phyloP scores from a whole-genome alignment of 2,329 filamentous ascomycete genomes.

The Aspergillus proliferans region DNA sequence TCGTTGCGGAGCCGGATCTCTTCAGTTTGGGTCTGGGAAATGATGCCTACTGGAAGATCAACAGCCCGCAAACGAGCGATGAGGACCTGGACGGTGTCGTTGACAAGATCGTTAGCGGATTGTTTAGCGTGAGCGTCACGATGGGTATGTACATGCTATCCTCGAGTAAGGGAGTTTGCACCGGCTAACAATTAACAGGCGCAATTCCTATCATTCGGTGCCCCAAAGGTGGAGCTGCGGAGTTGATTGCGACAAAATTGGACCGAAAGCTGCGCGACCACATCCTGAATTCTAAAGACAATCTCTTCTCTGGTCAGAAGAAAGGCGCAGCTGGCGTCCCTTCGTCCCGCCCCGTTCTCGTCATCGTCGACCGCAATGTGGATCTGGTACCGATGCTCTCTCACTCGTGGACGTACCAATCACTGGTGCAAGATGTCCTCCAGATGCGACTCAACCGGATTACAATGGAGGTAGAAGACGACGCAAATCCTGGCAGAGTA shows the following conservation, averaged over 20 bases:
- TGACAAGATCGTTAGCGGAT: slow-evolving; percentile 84
- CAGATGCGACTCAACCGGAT: slow-evolving; percentile 87
- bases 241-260: slow-evolving; percentile 88
- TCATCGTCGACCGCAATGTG: slow-evolving; percentile 91
- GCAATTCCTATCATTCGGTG: slow-evolving; percentile 93
- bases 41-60: slow-evolving; percentile 92
- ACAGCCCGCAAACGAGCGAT: slow-evolving; percentile 85
- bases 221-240: slow-evolving; percentile 84
- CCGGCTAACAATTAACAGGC: slow-evolving; percentile 42
- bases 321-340: slow-evolving; percentile 59
- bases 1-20: slow-evolving; percentile 89
- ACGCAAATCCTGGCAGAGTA: slow-evolving; percentile 65
- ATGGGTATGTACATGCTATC: slow-evolving; percentile 61
- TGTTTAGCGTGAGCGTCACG: slow-evolving; percentile 98
- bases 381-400: slow-evolving; percentile 98
- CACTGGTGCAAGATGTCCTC: slow-evolving; percentile 71
- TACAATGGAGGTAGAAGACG: slow-evolving; percentile 79
- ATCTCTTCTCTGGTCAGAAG: slow-evolving; percentile 70
- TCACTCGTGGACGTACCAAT: slow-evolving; percentile 89
- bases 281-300: slow-evolving; percentile 95
- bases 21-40: slow-evolving; percentile 93
- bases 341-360: slow-evolving; percentile 75
- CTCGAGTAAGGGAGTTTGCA: not conserved
- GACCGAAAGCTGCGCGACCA: slow-evolving; percentile 95
- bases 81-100: slow-evolving; percentile 81